Evolutionary conservation across 257 asterid species (phyloP).

Genomic region (Solanum pennellii): DNA sequence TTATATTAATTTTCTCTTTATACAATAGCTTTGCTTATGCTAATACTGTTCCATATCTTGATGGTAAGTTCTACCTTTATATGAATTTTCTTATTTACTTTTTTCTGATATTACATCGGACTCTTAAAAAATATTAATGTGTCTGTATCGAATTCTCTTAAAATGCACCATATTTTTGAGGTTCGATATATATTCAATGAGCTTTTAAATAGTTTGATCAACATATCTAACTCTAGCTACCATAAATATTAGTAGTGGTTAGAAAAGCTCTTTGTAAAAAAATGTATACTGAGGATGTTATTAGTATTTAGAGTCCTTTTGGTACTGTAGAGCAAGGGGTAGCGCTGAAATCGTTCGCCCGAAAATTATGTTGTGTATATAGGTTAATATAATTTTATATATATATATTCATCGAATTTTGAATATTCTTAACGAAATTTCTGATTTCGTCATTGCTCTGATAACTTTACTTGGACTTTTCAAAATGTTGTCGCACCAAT

Average conservation of each 20-base stretch:
- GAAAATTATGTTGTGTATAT: not conserved
- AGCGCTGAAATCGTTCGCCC: no score
- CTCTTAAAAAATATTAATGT: not conserved
- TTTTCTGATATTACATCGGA: not conserved
- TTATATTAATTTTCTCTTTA: slow-evolving; percentile 16
- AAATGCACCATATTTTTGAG: not conserved
- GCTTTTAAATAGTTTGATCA: not conserved
- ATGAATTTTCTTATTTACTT: not conserved
- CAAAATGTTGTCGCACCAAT: not conserved
- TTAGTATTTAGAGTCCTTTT: not conserved
- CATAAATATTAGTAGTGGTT: not conserved
- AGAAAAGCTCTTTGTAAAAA: no score
- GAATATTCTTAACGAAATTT: not conserved
- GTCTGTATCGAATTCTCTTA: not conserved
- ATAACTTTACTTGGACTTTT: not conserved
- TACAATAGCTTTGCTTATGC: slow-evolving; percentile 23
- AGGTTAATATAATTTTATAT: not conserved
- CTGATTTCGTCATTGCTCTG: not conserved
- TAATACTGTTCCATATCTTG: slow-evolving; percentile 20
- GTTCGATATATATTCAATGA: not conserved
- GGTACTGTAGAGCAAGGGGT: not conserved
- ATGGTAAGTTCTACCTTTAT: slow-evolving; percentile 21
- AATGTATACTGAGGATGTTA: not conserved
- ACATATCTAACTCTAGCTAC: not conserved
- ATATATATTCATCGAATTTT: not conserved